phyloP scores from a whole-genome alignment of 2,329 filamentous ascomycete genomes.

The Stagonosporopsis rhizophila region DNA sequence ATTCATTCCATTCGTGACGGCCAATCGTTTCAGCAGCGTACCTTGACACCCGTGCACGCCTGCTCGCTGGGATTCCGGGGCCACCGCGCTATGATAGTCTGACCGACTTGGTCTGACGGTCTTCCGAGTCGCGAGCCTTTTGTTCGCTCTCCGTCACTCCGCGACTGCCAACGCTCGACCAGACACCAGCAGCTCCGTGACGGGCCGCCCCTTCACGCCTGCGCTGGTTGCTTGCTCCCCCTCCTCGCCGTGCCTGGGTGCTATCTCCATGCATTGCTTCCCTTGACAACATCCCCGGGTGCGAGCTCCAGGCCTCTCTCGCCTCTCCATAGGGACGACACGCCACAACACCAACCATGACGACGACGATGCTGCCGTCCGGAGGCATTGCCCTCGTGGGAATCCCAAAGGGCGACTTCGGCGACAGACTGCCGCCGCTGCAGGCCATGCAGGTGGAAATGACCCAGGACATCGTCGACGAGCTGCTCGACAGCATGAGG shows the following conservation, averaged over 20 bases:
- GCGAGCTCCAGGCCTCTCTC: slow-evolving; percentile 42
- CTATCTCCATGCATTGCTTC: slow-evolving; percentile 50
- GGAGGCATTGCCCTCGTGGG: slow-evolving; percentile 49
- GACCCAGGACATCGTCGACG: slow-evolving; percentile 50
- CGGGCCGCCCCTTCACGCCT: slow-evolving; percentile 30
- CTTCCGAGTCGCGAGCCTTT: slow-evolving; percentile 42
- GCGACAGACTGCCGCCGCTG: slow-evolving; percentile 38
- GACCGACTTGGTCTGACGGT: slow-evolving; percentile 47
- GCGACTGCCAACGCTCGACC: slow-evolving; percentile 34
- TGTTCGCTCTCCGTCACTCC: slow-evolving; percentile 42
- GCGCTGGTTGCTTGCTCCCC: slow-evolving; percentile 39
- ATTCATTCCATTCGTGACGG: slow-evolving; percentile 45
- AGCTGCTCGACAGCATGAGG: slow-evolving; percentile 48
- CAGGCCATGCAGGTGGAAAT: slow-evolving; percentile 54
- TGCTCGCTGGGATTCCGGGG: slow-evolving; percentile 46
- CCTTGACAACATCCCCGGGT: slow-evolving; percentile 44
- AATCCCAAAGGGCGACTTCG: slow-evolving; percentile 48
- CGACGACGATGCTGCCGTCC: slow-evolving; percentile 34
- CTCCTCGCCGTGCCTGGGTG: slow-evolving; percentile 44
- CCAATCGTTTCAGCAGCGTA: slow-evolving; percentile 51
- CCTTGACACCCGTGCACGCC: slow-evolving; percentile 47
- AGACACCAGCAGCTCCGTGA: slow-evolving; percentile 37
- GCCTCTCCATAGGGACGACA: slow-evolving; percentile 12
- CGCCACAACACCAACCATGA: slow-evolving; percentile 36
- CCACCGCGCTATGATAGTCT: slow-evolving; percentile 50